Percentiles rank a stretch among this genome's conserved stretches.
phyloP scores from a whole-genome alignment of 2,329 filamentous ascomycete species.

The Beauveria sp. region DNA sequence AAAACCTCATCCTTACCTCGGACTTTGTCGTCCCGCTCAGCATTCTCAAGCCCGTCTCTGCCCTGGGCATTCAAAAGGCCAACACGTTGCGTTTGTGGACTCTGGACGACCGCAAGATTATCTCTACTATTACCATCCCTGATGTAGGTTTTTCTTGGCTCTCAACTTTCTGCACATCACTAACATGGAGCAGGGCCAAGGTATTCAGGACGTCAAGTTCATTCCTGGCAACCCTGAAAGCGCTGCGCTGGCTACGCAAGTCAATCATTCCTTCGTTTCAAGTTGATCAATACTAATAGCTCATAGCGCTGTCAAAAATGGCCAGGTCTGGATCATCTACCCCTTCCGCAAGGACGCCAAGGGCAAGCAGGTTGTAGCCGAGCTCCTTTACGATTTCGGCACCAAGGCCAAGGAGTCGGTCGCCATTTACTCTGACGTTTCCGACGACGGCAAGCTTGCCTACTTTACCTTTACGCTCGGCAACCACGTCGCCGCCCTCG shows the following conservation, averaged over 20 bases:
- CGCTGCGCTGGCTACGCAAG: conserved; percentile 48
- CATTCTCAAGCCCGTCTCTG: conserved; percentile 48
- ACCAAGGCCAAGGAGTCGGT: conserved; percentile 45
- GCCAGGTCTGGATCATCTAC: conserved; percentile 59
- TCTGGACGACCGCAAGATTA: conserved; percentile 42
- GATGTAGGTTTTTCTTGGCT: conserved; percentile 28
- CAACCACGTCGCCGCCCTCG: conserved; percentile 55
- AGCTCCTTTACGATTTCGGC: conserved; percentile 52
- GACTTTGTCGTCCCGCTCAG: conserved; percentile 56
- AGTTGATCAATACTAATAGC: not conserved
- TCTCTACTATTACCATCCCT: conserved; percentile 54
- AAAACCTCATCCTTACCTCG: conserved; percentile 51
- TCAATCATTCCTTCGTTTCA: no score
- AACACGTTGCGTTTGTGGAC: conserved; percentile 55
- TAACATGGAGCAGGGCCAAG: conserved; percentile 33
- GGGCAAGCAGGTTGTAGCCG: conserved; percentile 49
- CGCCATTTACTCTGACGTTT: conserved; percentile 55
- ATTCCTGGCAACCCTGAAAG: conserved; percentile 52
- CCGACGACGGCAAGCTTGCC: conserved; percentile 47
- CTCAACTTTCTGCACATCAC: not conserved
- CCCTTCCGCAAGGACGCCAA: conserved; percentile 47
- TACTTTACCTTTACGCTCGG: conserved; percentile 55
- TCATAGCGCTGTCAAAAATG: conserved; percentile 44
- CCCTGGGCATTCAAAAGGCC: conserved; percentile 42
- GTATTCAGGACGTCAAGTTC: conserved; percentile 60